Evolutionary conservation across 2,329 filamentous ascomycete species (phyloP).

Genomic region (Xylaria sp.): DNA sequence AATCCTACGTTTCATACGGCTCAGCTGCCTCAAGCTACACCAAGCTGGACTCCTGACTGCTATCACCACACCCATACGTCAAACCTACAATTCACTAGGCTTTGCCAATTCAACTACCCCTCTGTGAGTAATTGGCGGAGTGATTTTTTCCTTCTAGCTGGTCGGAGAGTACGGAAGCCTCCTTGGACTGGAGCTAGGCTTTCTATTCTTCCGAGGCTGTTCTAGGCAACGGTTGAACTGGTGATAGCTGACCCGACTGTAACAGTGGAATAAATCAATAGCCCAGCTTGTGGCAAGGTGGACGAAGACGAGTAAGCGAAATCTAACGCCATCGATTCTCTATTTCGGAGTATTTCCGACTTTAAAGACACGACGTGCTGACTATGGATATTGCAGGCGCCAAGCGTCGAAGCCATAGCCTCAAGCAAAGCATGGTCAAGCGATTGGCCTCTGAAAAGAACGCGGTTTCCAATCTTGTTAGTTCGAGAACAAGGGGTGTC

Average conservation of each 20-base stretch:
- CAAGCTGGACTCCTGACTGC: conserved; percentile 15
- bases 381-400: conserved; percentile 5
- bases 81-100: conserved; percentile 29
- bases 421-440: conserved; percentile 48
- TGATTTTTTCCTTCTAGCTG: background rate
- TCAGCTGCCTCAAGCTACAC: conserved; percentile 18
- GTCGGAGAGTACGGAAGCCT: background rate
- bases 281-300: conserved; percentile 43
- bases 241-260: conserved; percentile 2
- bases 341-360: background rate
- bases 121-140: conserved; percentile 11
- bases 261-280: conserved; percentile 41
- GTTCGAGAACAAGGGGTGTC: conserved; percentile 27
- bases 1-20: conserved; percentile 25
- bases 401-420: conserved; percentile 40
- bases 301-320: conserved; percentile 40
- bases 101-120: conserved; percentile 32
- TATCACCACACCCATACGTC: conserved; percentile 25
- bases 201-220: background rate
- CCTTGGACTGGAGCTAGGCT: background rate
- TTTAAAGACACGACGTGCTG: background rate
- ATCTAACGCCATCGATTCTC: background rate
- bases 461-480: conserved; percentile 25
- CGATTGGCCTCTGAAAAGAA: conserved; percentile 40
- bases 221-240: background rate